A percentile compares a stretch with the other conserved stretches of the same genome.
Conservation (phyloP, 768 basidiomycete genomes). For the Rhodotorula kratochvilovae region DNA sequence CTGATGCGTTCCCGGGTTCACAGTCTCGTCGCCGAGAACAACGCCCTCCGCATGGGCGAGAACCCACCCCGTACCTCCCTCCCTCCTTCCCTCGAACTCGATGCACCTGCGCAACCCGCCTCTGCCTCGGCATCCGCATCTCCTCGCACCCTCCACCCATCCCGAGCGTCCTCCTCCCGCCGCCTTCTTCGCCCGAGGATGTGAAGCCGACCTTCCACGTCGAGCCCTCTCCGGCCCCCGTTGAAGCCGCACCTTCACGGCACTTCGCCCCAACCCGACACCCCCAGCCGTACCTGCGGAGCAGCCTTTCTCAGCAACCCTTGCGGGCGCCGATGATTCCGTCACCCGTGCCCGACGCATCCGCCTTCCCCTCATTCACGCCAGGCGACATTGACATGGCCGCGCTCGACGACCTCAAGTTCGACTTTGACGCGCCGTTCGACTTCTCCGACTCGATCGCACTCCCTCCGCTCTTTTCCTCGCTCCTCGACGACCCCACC, state of each 20-base stretch:
- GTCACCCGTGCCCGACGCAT: neutral
- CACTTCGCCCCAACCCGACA: neutral
- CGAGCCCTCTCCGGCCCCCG: neutral
- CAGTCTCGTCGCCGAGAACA: conserved; percentile 22
- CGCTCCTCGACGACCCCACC: neutral
- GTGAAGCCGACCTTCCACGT: neutral
- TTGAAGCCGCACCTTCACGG: too few relatives aligned
- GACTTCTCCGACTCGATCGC: conserved; percentile 26
- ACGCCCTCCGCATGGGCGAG: conserved; percentile 26
- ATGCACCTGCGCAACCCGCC: neutral
- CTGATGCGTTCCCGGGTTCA: neutral
- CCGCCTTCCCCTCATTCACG: neutral
- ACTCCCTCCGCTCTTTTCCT: conserved; percentile 24
- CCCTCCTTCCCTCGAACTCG: neutral
- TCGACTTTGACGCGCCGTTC: conserved; percentile 39
- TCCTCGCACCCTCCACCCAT: too few relatives aligned
- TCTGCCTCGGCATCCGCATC: too few relatives aligned
- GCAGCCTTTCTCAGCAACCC: too few relatives aligned
- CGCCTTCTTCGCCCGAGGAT: neutral
- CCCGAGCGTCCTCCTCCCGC: too few relatives aligned
- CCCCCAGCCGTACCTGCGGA: too few relatives aligned
- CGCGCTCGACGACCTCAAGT: neutral
- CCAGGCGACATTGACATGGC: neutral
- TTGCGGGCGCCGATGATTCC: neutral
- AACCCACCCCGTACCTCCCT: neutral